Conservation (phyloP, 257 asterid species). For the Linaria vulgaris region DNA sequence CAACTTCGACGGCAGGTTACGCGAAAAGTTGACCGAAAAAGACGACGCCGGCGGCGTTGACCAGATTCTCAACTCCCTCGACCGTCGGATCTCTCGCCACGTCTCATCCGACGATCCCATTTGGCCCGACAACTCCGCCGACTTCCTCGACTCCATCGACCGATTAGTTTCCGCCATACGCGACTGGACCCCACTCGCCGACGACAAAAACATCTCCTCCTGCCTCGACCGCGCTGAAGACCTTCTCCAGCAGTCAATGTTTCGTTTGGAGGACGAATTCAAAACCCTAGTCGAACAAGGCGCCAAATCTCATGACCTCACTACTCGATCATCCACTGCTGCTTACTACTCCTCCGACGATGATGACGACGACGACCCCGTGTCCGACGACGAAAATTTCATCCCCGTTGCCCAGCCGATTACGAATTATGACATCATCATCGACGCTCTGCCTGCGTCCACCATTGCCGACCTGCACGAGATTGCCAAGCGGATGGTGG, state of each 20-base stretch:
- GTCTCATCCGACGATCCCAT: constrained; percentile 54
- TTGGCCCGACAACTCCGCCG: constrained; percentile 60
- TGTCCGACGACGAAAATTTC: constrained; percentile 46
- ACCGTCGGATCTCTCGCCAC: constrained; percentile 74
- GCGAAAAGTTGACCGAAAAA: constrained; percentile 73
- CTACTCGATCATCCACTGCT: constrained; percentile 39
- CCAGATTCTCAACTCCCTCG: constrained; percentile 58
- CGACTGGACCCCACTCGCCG: constrained; percentile 70
- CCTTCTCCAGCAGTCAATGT: constrained; percentile 87
- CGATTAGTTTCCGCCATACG: constrained; percentile 53
- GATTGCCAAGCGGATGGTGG: constrained; percentile 88
- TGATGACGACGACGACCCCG: constrained; percentile 47
- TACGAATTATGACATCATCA: constrained; percentile 67
- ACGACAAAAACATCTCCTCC: constrained; percentile 62
- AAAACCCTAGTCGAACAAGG: constrained; percentile 64
- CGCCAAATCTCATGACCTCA: constrained; percentile 61
- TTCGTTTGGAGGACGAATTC: constrained; percentile 84
- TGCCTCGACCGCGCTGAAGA: constrained; percentile 90
- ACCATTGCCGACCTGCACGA: constrained; percentile 71
- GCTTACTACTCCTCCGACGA: constrained; percentile 46
- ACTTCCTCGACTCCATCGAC: constrained; percentile 65
- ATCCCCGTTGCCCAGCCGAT: constrained; percentile 88
- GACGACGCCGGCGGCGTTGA: constrained; percentile 66
- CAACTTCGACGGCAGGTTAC: constrained; percentile 79
- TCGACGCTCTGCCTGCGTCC: constrained; percentile 82